Conservation (phyloP, 352 stramenopile genomes). For the Phytophthora aleatoria region DNA sequence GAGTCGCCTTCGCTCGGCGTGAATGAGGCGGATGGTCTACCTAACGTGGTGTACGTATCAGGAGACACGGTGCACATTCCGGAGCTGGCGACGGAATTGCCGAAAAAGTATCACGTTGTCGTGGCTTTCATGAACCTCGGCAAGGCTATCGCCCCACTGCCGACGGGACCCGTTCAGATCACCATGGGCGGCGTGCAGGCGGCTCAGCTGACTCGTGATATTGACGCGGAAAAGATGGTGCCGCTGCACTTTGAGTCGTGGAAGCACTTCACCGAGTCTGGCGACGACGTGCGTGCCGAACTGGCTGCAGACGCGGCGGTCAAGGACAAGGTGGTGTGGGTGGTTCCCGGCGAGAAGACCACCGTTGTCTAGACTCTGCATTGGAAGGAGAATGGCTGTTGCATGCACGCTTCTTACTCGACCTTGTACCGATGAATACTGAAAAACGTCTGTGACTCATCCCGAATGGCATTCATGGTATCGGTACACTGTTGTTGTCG, state of each 20-base stretch:
- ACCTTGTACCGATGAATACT: too few relatives aligned
- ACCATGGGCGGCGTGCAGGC: slow-evolving; percentile 4
- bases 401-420: neutral
- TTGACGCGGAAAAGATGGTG: slow-evolving; percentile 13
- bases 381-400: too few relatives aligned
- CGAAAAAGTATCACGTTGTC: slow-evolving; percentile 37
- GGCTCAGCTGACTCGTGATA: too few relatives aligned
- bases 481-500: neutral
- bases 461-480: too few relatives aligned
- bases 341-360: slow-evolving; percentile 22
- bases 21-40: slow-evolving; percentile 16
- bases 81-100: slow-evolving; percentile 31
- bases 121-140: slow-evolving; percentile 46
- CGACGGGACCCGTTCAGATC: slow-evolving; percentile 27
- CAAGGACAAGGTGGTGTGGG: slow-evolving; percentile 34
- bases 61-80: slow-evolving; percentile 44
- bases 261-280: slow-evolving; percentile 37
- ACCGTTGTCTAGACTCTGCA: slow-evolving; percentile 18
- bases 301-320: slow-evolving; percentile 19
- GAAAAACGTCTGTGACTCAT: too few relatives aligned
- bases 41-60: slow-evolving; percentile 35
- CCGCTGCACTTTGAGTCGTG: slow-evolving; percentile 53
- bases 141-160: slow-evolving; percentile 21
- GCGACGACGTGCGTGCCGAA: slow-evolving; percentile 10
- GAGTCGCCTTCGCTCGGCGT: slow-evolving; percentile 39